A percentile compares a stretch with the other conserved stretches of the same genome.
Evolutionary conservation across 2,329 filamentous ascomycete species (phyloP).

Genomic region (Ophiostoma sp.): DNA sequence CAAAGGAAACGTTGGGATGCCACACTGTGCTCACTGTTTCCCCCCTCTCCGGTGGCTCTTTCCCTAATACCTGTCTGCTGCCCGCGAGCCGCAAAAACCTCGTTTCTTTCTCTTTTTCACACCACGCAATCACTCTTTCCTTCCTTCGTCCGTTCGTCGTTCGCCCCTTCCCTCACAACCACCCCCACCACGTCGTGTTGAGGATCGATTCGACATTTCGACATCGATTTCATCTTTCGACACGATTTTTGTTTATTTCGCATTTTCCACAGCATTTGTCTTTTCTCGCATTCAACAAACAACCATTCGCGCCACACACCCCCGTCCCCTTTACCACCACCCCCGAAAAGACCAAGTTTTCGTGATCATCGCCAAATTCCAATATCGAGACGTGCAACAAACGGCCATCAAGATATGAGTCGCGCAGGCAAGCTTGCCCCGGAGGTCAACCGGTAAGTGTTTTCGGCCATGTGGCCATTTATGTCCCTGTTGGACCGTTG

Average conservation of each 20-base stretch:
- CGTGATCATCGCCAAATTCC: neutral
- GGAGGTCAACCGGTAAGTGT: conserved; percentile 88
- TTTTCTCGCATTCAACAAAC: neutral
- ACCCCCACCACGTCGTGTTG: conserved; percentile 1
- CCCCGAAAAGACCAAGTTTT: conserved; percentile 21
- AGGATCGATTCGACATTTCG: conserved; percentile 5
- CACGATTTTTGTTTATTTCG: neutral
- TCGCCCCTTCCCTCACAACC: conserved; percentile 8
- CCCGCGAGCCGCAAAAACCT: conserved; percentile 25
- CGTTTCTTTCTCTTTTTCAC: conserved; percentile 18
- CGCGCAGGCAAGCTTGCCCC: conserved; percentile 95
- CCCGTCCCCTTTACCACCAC: neutral
- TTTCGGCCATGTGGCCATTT: neutral
- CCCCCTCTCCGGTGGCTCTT: conserved; percentile 5
- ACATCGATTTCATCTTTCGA: neutral
- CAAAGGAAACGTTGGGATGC: neutral
- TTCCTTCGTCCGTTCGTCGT: neutral
- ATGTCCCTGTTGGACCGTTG: neutral
- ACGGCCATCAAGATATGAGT: conserved; percentile 78
- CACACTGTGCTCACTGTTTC: conserved; percentile 22
- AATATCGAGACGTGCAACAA: conserved; percentile 7
- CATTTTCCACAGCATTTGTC: neutral
- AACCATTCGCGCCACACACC: neutral
- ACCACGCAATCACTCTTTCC: conserved; percentile 8
- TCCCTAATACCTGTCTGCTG: conserved; percentile 18